Evolutionary conservation across 2,329 filamentous ascomycete genomes (phyloP).

Genomic region (Hirsutella thompsonii): DNA sequence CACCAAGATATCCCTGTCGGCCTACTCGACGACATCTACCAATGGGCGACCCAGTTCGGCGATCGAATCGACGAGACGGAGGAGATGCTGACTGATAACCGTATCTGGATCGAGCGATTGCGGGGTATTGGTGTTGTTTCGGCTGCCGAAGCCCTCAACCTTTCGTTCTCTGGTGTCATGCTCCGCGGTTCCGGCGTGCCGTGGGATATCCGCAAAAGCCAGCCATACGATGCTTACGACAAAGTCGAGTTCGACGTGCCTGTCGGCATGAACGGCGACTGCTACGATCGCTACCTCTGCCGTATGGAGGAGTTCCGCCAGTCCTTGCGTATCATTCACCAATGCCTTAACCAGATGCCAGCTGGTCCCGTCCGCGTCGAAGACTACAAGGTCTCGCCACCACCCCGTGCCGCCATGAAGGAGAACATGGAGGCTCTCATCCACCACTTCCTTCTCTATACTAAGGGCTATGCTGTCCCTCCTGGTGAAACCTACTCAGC

Average conservation of each 20-base stretch:
- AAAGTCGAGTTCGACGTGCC: constrained; percentile 97
- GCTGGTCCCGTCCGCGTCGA: constrained; percentile 87
- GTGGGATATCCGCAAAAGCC: constrained; percentile 92
- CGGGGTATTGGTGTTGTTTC: constrained; percentile 84
- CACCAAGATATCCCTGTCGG: constrained; percentile 90
- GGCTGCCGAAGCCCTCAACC: constrained; percentile 90
- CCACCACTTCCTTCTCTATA: constrained; percentile 97
- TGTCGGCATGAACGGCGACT: constrained; percentile 92
- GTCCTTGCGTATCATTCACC: constrained; percentile 94
- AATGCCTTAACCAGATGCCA: constrained; percentile 99
- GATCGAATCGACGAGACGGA: constrained; percentile 98
- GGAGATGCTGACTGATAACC: constrained; percentile 96
- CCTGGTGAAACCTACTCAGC: constrained; percentile 96
- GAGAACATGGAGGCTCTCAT: constrained; percentile 99
- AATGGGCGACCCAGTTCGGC: constrained; percentile 98
- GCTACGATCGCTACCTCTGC: constrained; percentile 97
- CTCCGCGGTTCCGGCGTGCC: constrained; percentile 91
- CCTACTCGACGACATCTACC: constrained; percentile 96
- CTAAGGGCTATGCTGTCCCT: constrained; percentile 94
- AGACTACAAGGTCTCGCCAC: constrained; percentile 96
- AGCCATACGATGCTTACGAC: constrained; percentile 96
- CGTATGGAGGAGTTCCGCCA: constrained; percentile 99
- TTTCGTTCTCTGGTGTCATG: constrained; percentile 96
- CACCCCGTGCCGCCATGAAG: constrained; percentile 97
- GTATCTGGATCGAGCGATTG: constrained; percentile 94